A percentile compares a stretch with the other conserved stretches of the same genome.
Conservation (phyloP, 1,139 yeast genomes). For the Yamadazyma jaroonii region DNA sequence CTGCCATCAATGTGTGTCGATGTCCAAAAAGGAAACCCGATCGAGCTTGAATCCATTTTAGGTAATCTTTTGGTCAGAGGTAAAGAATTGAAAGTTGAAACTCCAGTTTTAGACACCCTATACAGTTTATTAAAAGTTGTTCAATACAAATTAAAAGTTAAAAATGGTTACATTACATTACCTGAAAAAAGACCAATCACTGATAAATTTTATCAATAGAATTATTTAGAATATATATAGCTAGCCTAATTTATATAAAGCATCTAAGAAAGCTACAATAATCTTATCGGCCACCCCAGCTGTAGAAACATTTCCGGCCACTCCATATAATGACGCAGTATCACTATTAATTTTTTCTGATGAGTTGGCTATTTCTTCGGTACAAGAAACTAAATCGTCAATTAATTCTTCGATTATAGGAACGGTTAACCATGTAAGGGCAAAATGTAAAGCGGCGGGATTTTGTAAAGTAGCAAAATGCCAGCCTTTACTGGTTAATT, state of each 20-base stretch:
- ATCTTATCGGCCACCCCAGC: constrained; percentile 81
- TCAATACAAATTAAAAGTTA: constrained; percentile 23
- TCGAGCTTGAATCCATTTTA: constrained; percentile 30
- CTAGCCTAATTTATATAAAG: constrained; percentile 55
- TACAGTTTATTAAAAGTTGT: constrained; percentile 37
- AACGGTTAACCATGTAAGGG: constrained; percentile 72
- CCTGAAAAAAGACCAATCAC: constrained; percentile 13
- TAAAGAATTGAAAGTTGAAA: constrained; percentile 13
- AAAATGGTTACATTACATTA: constrained; percentile 9
- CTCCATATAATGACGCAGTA: constrained; percentile 90
- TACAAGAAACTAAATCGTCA: constrained; percentile 48
- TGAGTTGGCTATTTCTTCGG: constrained; percentile 37
- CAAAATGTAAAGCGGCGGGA: constrained; percentile 90
- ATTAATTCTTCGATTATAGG: constrained; percentile 62
- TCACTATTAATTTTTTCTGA: constrained; percentile 38
- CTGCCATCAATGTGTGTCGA: constrained; percentile 37
- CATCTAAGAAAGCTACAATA: constrained; percentile 77
- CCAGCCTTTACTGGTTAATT: constrained; percentile 73
- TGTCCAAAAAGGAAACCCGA: constrained; percentile 23
- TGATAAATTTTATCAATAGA: constrained; percentile 7
- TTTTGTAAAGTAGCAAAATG: constrained; percentile 82
- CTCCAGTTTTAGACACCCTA: constrained; percentile 25
- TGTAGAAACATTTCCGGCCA: constrained; percentile 86
- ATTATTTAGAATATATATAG: background rate
- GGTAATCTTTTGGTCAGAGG: constrained; percentile 19